A percentile compares a stretch with the other conserved stretches of the same genome.
phyloP scores from a whole-genome alignment of 306 rosid species.

The Lagenaria siceraria region DNA sequence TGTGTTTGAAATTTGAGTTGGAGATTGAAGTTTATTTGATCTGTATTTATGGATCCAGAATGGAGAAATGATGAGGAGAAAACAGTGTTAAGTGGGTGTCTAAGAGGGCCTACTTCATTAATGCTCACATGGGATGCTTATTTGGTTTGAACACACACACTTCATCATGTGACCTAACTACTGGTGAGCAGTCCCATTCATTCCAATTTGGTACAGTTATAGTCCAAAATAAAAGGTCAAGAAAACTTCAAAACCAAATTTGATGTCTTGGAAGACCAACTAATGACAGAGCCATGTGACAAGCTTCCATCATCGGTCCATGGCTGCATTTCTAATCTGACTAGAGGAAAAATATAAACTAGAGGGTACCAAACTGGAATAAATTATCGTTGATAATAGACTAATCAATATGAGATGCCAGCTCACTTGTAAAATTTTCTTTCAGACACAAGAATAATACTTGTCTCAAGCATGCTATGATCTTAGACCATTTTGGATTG shows the following conservation, averaged over 20 bases:
- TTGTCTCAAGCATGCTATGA: background rate
- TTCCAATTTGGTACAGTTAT: background rate
- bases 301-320: background rate
- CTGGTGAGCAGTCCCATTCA: background rate
- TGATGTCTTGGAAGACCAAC: background rate
- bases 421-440: background rate
- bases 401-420: background rate
- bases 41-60: background rate
- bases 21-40: background rate
- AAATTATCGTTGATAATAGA: background rate
- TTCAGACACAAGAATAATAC: background rate
- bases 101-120: background rate
- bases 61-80: background rate
- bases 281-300: background rate
- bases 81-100: background rate
- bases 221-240: background rate
- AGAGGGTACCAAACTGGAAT: background rate
- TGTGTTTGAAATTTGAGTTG: background rate
- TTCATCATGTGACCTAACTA: background rate
- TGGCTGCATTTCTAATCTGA: background rate
- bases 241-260: background rate
- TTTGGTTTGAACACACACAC: background rate
- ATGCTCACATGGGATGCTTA: constrained; percentile 2
- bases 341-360: background rate
- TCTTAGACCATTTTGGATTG: background rate